Evolutionary conservation across 768 basidiomycete genomes (phyloP).

Genomic region (Dioszegia aurantiaca): DNA sequence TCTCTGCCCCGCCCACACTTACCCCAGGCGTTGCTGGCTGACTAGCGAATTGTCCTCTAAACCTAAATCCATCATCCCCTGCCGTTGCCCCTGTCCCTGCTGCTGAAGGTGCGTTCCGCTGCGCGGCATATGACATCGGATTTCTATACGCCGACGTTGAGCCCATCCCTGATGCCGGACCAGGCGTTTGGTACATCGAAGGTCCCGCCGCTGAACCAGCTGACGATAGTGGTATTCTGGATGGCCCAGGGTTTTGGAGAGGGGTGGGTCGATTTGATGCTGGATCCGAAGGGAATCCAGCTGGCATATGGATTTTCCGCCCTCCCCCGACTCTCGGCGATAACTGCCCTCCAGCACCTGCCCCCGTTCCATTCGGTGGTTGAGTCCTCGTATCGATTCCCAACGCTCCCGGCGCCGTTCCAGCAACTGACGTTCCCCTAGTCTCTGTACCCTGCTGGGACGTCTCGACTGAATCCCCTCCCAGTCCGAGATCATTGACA

Average conservation of each 20-base stretch:
- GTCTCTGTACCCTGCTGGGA: neutral
- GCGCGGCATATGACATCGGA: conserved; percentile 13
- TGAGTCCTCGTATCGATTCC: neutral
- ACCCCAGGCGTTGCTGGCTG: conserved; percentile 35
- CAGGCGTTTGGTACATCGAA: conserved; percentile 6
- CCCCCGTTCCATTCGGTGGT: neutral
- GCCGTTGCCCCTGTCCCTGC: neutral
- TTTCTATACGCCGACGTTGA: conserved; percentile 10
- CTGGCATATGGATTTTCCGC: conserved; percentile 31
- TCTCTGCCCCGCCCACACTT: neutral
- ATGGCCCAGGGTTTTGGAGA: conserved; percentile 3
- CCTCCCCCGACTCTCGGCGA: neutral
- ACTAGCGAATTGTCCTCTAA: conserved; percentile 44
- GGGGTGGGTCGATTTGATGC: conserved; percentile 6
- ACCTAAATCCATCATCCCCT: conserved; percentile 29
- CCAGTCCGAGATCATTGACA: conserved; percentile 27
- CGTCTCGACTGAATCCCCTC: neutral
- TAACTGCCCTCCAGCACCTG: too few species aligned
- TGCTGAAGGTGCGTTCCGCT: conserved; percentile 7
- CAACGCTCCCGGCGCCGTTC: neutral
- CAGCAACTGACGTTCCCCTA: neutral
- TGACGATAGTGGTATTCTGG: too few species aligned
- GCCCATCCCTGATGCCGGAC: conserved; percentile 5
- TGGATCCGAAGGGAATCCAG: conserved; percentile 23
- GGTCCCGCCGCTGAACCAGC: conserved; percentile 1